Conservation (phyloP, 108 stramenopile genomes). For the Fistulifera solaris region DNA sequence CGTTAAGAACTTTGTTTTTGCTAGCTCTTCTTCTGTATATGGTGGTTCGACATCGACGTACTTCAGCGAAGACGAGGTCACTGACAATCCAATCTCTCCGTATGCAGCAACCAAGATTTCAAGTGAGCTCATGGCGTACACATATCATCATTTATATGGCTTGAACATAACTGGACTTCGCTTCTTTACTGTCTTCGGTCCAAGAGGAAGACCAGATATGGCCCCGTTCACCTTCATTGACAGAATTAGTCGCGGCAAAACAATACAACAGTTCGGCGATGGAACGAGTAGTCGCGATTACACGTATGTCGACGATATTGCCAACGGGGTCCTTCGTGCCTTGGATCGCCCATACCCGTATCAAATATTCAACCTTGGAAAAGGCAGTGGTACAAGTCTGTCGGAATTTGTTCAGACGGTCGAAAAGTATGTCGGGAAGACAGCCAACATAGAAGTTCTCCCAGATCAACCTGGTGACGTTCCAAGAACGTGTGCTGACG, state of each 20-base stretch:
- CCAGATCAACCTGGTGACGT: conserved; percentile 95
- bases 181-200: conserved; percentile 92
- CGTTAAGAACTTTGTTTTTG: conserved; percentile 82
- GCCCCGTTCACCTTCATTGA: conserved; percentile 82
- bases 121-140: conserved; percentile 85
- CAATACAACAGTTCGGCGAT: conserved; percentile 82
- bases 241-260: conserved; percentile 38
- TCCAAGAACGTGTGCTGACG: conserved; percentile 86
- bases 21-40: conserved; percentile 84
- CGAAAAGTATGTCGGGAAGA: conserved; percentile 65
- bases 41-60: conserved; percentile 72
- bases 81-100: conserved; percentile 81
- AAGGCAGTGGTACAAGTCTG: conserved; percentile 71
- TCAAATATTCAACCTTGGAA: conserved; percentile 90
- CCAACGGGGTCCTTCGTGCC: conserved; percentile 78
- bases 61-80: conserved; percentile 78
- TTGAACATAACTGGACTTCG: conserved; percentile 79
- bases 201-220: conserved; percentile 87
- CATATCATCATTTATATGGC: conserved; percentile 85
- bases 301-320: conserved; percentile 91
- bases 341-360: conserved; percentile 79
- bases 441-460: conserved; percentile 60
- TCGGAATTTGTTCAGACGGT: conserved; percentile 79
- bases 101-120: conserved; percentile 89
- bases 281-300: conserved; percentile 84